Conservation (phyloP, 495 filamentous ascomycete species). For the Sordaria brevicollis region DNA sequence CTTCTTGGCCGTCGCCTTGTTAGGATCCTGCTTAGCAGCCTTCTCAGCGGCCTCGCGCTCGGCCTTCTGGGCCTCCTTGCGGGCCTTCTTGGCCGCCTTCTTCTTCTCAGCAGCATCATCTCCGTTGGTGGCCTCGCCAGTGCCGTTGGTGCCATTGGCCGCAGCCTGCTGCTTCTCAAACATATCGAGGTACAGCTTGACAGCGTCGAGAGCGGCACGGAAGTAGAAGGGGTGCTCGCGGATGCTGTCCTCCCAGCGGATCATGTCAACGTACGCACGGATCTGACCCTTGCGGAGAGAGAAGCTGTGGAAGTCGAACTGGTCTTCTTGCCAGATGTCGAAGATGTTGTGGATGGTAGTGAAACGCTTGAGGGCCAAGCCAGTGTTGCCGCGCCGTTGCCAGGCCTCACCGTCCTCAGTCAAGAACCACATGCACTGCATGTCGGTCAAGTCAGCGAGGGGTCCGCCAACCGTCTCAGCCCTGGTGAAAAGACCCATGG, state of each 20-base stretch:
- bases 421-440: constrained; percentile 98
- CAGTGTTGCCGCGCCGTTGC: constrained; percentile 69
- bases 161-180: constrained; percentile 56
- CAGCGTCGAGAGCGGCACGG: constrained; percentile 71
- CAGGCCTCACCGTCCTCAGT: constrained; percentile 92
- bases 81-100: constrained; percentile 92
- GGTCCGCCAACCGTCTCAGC: constrained; percentile 77
- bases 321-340: constrained; percentile 94
- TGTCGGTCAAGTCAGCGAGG: constrained; percentile 84
- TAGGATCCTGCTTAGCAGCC: constrained; percentile 61
- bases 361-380: constrained; percentile 84
- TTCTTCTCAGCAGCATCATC: constrained; percentile 66
- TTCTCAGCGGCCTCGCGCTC: constrained; percentile 71
- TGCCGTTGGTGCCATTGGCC: constrained; percentile 44
- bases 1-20: constrained; percentile 44
- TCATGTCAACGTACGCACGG: constrained; percentile 88
- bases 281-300: constrained; percentile 92
- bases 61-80: constrained; percentile 76
- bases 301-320: constrained; percentile 98
- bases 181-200: constrained; percentile 70
- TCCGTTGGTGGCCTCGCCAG: constrained; percentile 34
- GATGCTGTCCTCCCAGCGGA: constrained; percentile 87
- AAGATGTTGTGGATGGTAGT: constrained; percentile 83
- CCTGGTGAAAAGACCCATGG: constrained; percentile 91
- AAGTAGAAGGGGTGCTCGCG: constrained; percentile 90